phyloP scores from a whole-genome alignment of 495 filamentous ascomycete genomes.

The Annulohypoxylon maeteangense region DNA sequence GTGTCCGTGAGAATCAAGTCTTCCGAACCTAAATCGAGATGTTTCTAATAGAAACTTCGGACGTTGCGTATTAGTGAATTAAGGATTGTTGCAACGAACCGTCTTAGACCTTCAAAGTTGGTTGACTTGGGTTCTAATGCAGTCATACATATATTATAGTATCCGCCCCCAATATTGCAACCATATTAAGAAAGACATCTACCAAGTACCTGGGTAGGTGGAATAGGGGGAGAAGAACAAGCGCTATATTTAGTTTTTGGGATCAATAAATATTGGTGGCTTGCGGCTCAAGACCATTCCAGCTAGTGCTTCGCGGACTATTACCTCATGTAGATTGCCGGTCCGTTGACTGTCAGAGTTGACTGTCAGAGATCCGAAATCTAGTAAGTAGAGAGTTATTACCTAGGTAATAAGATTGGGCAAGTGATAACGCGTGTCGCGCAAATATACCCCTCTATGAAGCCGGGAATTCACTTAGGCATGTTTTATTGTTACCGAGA shows the following conservation, averaged over 20 bases:
- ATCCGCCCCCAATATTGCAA: background rate
- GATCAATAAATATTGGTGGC: background rate
- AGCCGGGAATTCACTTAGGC: background rate
- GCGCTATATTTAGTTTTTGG: background rate
- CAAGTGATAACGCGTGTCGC: background rate
- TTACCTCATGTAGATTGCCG: background rate
- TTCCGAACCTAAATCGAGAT: conserved; percentile 1
- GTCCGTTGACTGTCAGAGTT: background rate
- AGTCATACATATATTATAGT: background rate
- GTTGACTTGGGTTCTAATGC: background rate
- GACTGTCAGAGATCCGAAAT: too few species aligned
- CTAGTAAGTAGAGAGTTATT: too few species aligned
- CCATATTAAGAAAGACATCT: background rate
- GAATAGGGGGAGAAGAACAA: background rate
- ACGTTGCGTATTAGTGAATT: background rate
- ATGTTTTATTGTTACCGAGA: background rate
- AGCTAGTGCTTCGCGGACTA: conserved; percentile 4
- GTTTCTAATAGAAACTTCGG: background rate
- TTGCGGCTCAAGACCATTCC: conserved; percentile 8
- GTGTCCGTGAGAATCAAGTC: conserved; percentile 20
- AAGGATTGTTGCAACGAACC: background rate
- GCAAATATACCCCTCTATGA: background rate
- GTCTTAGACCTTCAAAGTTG: background rate
- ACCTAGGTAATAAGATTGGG: background rate
- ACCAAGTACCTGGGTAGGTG: background rate